These are phyloP conservation scores for Houttuynia cordata DNA, from an alignment of 164 flowering plant genomes.

Conservation along the genomic window DNA sequence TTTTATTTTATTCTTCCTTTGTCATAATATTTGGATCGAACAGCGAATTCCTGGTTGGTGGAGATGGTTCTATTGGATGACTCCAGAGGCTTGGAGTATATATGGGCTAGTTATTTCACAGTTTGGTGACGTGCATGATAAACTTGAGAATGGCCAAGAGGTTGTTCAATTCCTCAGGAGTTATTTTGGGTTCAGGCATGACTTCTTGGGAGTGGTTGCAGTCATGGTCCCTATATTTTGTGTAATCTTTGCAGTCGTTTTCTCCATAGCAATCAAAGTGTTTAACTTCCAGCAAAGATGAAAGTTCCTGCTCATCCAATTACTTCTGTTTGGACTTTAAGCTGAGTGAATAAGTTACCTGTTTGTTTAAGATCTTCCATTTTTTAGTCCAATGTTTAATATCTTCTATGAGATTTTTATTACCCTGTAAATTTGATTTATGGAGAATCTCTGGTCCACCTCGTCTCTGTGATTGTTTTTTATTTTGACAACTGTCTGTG, in stretches of 20 bases:
- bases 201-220: slow-evolving; percentile 8
- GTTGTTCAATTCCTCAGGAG: slow-evolving; percentile 2
- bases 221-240: not conserved
- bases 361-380: no score
- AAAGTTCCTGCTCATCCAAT: not conserved
- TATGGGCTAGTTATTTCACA: slow-evolving; percentile 44
- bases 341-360: no score
- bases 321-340: no score
- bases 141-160: not conserved
- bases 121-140: slow-evolving; percentile 17
- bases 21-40: not conserved
- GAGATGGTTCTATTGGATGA: slow-evolving; percentile 45
- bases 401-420: no score
- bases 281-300: slow-evolving; percentile 11
- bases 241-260: slow-evolving; percentile 4
- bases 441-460: no score
- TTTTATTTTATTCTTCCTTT: not conserved
- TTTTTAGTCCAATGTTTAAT: no score
- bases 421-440: no score
- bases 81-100: slow-evolving; percentile 41
- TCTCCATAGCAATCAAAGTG: slow-evolving; percentile 6
- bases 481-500: no score
- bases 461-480: no score
- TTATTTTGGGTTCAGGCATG: slow-evolving; percentile 8
- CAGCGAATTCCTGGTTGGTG: slow-evolving; percentile 54